Evolutionary conservation across 225 moss, liverwort and hornwort species (phyloP).

Genomic region (Neckera pumila): DNA sequence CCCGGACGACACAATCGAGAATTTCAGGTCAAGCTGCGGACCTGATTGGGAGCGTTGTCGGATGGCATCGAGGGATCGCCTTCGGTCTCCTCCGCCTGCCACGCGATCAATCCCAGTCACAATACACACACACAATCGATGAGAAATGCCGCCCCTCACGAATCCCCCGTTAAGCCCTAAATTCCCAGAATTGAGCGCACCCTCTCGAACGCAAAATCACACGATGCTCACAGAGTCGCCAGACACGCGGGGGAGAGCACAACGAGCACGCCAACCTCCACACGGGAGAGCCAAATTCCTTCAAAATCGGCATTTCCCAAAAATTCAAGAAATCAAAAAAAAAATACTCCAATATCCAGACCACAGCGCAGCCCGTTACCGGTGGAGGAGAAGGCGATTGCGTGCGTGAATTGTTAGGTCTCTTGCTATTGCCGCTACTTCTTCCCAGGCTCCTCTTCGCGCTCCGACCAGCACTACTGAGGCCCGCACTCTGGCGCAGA

Average conservation of each 20-base stretch:
- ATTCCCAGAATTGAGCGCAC: conserved; percentile 2
- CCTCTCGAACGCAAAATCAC: not conserved
- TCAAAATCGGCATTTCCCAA: not conserved
- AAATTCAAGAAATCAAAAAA: not conserved
- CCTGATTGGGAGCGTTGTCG: conserved; percentile 45
- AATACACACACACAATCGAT: not conserved
- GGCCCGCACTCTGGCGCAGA: conserved; percentile 16
- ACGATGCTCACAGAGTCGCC: not conserved
- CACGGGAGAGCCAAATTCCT: not conserved
- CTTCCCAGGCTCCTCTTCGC: not conserved
- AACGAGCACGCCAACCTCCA: not conserved
- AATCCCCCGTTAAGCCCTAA: conserved; percentile 14
- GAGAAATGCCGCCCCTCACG: not conserved
- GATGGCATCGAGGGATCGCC: conserved; percentile 59
- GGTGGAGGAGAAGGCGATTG: conserved; percentile 15
- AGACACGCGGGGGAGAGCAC: not conserved
- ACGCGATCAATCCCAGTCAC: conserved; percentile 7
- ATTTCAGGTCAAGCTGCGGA: not conserved
- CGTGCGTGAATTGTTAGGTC: not conserved
- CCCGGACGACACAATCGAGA: not conserved
- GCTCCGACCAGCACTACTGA: not conserved
- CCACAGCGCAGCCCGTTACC: not conserved
- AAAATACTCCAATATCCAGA: not conserved
- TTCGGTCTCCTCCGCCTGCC: conserved; percentile 40
- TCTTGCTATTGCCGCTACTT: not conserved